phyloP scores from a whole-genome alignment of 169 alveolate genomes.

The Plasmodium berghei region DNA sequence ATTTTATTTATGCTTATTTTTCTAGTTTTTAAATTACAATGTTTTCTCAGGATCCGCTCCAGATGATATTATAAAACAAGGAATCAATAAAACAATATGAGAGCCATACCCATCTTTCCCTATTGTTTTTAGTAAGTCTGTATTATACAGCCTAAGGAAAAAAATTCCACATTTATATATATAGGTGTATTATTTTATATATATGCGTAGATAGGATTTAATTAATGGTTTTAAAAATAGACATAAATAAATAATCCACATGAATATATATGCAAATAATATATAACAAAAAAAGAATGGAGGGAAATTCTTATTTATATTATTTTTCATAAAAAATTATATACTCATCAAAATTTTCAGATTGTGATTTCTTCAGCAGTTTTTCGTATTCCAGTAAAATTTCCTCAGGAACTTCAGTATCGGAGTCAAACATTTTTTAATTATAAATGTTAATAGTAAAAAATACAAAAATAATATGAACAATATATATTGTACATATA shows the following conservation, averaged over 20 bases:
- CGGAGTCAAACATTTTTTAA: conserved; percentile 63
- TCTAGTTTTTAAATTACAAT: conserved; percentile 14
- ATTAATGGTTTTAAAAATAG: too few species aligned
- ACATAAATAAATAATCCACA: too few species aligned
- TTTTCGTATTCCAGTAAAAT: conserved; percentile 63
- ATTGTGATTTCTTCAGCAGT: conserved; percentile 36
- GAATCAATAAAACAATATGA: conserved; percentile 57
- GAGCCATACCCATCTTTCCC: conserved; percentile 71
- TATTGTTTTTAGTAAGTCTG: conserved; percentile 54
- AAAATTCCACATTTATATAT: background rate
- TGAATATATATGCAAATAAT: background rate
- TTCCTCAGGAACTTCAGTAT: conserved; percentile 62
- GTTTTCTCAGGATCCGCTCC: conserved; percentile 69
- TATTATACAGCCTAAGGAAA: conserved; percentile 26
- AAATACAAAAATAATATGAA: background rate
- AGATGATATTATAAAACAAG: conserved; percentile 67
- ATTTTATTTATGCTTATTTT: too few species aligned
- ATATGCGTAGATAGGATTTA: too few species aligned
- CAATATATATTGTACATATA: background rate
- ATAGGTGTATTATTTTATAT: too few species aligned
- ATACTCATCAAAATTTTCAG: conserved; percentile 75
- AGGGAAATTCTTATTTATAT: background rate
- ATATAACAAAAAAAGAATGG: conserved; percentile 6
- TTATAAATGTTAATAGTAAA: background rate
- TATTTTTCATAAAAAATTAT: too few species aligned